phyloP scores from a whole-genome alignment of 352 stramenopile species.

The Phytophthora kernoviae region DNA sequence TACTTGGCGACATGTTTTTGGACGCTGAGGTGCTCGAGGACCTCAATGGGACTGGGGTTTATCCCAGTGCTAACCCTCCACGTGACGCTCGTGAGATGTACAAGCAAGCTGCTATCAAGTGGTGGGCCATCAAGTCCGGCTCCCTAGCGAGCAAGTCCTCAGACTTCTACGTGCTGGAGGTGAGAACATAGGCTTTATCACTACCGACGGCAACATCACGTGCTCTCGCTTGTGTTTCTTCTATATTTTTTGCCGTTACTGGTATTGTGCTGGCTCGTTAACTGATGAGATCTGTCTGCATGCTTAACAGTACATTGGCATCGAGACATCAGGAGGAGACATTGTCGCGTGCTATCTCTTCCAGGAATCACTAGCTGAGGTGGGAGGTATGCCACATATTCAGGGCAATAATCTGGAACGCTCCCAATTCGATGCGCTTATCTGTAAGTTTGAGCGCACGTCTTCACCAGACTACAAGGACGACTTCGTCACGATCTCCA shows the following conservation, averaged over 20 bases:
- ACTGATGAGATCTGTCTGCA: conserved; percentile 28
- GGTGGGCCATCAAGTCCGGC: conserved; percentile 88
- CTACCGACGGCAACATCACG: conserved; percentile 14
- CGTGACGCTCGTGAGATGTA: conserved; percentile 76
- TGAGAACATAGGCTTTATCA: conserved; percentile 28
- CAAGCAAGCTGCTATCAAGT: conserved; percentile 90
- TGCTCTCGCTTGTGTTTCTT: conserved; percentile 10
- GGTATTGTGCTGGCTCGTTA: conserved; percentile 13
- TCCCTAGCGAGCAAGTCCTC: conserved; percentile 79
- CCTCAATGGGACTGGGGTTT: conserved; percentile 80
- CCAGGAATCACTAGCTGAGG: conserved; percentile 83
- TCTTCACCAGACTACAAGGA: conserved; percentile 65
- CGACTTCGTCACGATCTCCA: conserved; percentile 82
- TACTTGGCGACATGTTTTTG: conserved; percentile 81
- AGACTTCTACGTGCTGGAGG: conserved; percentile 87
- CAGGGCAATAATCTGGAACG: conserved; percentile 79
- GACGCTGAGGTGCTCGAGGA: conserved; percentile 87
- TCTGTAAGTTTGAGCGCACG: conserved; percentile 87
- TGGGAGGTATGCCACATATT: conserved; percentile 84
- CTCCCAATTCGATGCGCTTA: conserved; percentile 83
- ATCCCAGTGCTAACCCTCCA: conserved; percentile 71
- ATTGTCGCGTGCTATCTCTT: conserved; percentile 88
- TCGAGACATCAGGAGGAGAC: conserved; percentile 73
- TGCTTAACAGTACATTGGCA: conserved; percentile 72
- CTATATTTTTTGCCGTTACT: conserved; percentile 26